phyloP scores from a whole-genome alignment of 306 rosid species.

The Cicer arietinum region DNA sequence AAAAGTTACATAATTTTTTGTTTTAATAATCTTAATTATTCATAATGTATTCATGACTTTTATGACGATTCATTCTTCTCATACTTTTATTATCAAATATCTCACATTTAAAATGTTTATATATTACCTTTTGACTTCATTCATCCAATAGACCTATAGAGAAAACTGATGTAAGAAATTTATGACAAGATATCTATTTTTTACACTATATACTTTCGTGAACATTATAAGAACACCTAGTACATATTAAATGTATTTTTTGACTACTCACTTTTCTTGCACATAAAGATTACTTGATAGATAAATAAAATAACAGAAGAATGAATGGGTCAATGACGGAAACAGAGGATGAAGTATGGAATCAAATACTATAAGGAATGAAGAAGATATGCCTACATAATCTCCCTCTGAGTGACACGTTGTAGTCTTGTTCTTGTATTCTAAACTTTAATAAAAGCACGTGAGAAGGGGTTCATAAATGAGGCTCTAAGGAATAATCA shows the following conservation, averaged over 20 bases:
- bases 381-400: constrained; percentile 9
- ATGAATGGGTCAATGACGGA: constrained; percentile 13
- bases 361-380: not conserved
- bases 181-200: not conserved
- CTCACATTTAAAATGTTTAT: too few relatives aligned
- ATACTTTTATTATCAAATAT: too few relatives aligned
- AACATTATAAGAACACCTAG: constrained; percentile 15
- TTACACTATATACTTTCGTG: not conserved
- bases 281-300: not conserved
- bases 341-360: not conserved
- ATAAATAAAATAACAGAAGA: not conserved
- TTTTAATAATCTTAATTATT: too few relatives aligned
- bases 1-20: too few relatives aligned
- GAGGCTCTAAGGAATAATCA: constrained; percentile 8
- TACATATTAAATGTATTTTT: not conserved
- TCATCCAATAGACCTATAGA: constrained; percentile 7
- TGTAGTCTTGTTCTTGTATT: not conserved
- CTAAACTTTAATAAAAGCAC: not conserved
- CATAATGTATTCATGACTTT: too few relatives aligned
- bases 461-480: not conserved
- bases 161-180: constrained; percentile 25
- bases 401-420: not conserved
- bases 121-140: not conserved
- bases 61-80: too few relatives aligned
- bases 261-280: not conserved